Evolutionary conservation across 1,284 basidiomycete genomes (phyloP).

Genomic region (Mycosarcoma maydis): DNA sequence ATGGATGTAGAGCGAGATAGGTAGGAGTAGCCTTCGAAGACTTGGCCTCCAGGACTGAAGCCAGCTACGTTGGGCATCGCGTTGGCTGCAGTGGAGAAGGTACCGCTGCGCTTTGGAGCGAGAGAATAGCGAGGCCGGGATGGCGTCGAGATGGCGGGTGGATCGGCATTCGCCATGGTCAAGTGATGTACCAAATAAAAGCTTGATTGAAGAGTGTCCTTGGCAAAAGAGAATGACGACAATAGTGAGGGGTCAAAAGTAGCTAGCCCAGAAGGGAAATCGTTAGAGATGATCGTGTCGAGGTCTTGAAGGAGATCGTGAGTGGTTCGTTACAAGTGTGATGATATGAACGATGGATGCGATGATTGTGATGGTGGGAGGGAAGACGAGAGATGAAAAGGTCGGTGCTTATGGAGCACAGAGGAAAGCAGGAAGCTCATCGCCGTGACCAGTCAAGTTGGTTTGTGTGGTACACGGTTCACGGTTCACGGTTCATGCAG

Average conservation of each 20-base stretch:
- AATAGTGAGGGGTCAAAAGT: too few species aligned
- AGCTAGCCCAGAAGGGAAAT: background rate
- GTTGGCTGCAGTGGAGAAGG: constrained; percentile 12
- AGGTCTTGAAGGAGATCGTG: constrained; percentile 4
- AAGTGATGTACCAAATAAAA: background rate
- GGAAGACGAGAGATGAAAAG: constrained; percentile 1
- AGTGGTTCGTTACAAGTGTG: constrained; percentile 20
- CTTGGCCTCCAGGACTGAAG: constrained; percentile 57
- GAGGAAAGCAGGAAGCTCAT: too few species aligned
- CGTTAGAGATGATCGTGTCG: constrained; percentile 6
- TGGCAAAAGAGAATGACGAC: too few species aligned
- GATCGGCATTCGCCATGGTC: constrained; percentile 28
- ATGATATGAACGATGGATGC: background rate
- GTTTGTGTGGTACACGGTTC: too few species aligned
- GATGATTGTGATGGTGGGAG: constrained; percentile 6
- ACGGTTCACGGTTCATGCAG: constrained; percentile 28
- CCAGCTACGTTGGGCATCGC: constrained; percentile 36
- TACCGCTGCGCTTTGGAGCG: constrained; percentile 21
- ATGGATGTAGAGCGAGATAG: constrained; percentile 53
- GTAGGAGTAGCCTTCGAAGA: constrained; percentile 59
- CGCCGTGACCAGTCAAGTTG: too few species aligned
- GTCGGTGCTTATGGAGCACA: too few species aligned
- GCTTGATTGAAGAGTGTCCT: background rate
- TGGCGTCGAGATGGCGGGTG: constrained; percentile 39
- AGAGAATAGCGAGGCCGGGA: constrained; percentile 38